Base-by-base conservation (phyloP, 148 eudicot species). In the Pouteria glomerata region DNA sequence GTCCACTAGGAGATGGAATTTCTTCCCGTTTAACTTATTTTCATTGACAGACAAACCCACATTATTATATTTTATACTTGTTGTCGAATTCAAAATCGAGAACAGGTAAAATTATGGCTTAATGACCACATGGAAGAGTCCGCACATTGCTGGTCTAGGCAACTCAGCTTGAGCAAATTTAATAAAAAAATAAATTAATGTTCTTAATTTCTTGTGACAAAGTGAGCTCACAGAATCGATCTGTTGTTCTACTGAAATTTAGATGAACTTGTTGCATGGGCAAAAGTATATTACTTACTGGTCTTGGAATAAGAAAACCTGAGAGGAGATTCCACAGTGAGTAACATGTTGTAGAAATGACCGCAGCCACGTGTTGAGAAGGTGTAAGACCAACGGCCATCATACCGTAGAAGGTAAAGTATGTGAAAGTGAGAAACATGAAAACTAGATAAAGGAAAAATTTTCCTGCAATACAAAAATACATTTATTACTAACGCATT, bases 341-440 rank as follows among this genome's bases (percentile, higher is more conserved):
- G 80, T 94, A 94, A 59, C 83, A 88, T 19, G 92, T 92, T 48
- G 97, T 88, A 53, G 98, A 89, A 58, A 90, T 75, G 24, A 95
- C 88, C 8, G 98, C 89, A 68, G 97, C 91, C 70, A 95, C 29
- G 63, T 85, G 79, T 63, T 85, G 91, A 11, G 75, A 71, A 24
- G 97, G 81, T 31, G 98, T 91, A 14, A 95, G 87, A 64, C 89
- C 91, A 68, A 91, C 89, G 50, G 85, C 89, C 97, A 95, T 89
- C 98, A 95, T 95, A 11, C 98, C 98, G 30, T 88, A 91, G 66
- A 78, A 89, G 70, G 97, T 95, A 82, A 89, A 95, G 85, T 95
- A 95, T 3, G 78, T 86, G 86, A 94, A 89, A 0, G 96, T 94
- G 37, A 91, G 89, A 83, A 86, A 94, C 96, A 88, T 89, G 80